A percentile compares a stretch with the other conserved stretches of the same genome.
These are phyloP conservation scores for Candida pseudoglaebosa DNA, from an alignment of 805 yeast species.

Conservation along the genomic window DNA sequence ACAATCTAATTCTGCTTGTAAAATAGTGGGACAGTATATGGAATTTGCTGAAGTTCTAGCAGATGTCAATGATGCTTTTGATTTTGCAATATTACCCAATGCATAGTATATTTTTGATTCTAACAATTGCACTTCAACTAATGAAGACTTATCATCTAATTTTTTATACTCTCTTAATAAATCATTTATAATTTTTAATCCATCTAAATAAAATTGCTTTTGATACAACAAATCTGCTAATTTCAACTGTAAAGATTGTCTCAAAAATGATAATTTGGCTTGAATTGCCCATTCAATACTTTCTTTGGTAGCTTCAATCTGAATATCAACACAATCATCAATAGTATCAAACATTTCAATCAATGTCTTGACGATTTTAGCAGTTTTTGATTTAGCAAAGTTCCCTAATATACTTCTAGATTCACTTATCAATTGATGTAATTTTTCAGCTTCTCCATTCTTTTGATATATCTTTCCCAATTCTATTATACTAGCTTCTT, in stretches of 20 bases:
- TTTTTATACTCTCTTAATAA: slow-evolving; percentile 84
- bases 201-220: slow-evolving; percentile 60
- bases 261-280: slow-evolving; percentile 81
- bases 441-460: slow-evolving; percentile 43
- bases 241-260: slow-evolving; percentile 84
- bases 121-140: slow-evolving; percentile 91
- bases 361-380: slow-evolving; percentile 78
- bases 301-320: slow-evolving; percentile 69
- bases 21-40: slow-evolving; percentile 88
- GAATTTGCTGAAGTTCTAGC: slow-evolving; percentile 98
- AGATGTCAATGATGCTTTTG: slow-evolving; percentile 87
- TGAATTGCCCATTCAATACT: slow-evolving; percentile 83
- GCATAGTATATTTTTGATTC: slow-evolving; percentile 91
- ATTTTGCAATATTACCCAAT: slow-evolving; percentile 83
- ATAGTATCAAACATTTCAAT: slow-evolving; percentile 72
- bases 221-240: slow-evolving; percentile 72
- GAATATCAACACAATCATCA: slow-evolving; percentile 61
- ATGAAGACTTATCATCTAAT: slow-evolving; percentile 90
- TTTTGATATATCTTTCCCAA: slow-evolving; percentile 68
- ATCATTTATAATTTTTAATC: slow-evolving; percentile 66
- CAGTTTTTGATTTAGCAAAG: slow-evolving; percentile 91
- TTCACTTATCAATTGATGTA: slow-evolving; percentile 58
- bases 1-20: slow-evolving; percentile 91
- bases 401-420: slow-evolving; percentile 70
- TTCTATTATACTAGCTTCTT: slow-evolving; percentile 68